These are phyloP conservation scores for Aureobasidium subglaciale DNA, from an alignment of 2,329 filamentous ascomycete genomes.

Conservation along the genomic window DNA sequence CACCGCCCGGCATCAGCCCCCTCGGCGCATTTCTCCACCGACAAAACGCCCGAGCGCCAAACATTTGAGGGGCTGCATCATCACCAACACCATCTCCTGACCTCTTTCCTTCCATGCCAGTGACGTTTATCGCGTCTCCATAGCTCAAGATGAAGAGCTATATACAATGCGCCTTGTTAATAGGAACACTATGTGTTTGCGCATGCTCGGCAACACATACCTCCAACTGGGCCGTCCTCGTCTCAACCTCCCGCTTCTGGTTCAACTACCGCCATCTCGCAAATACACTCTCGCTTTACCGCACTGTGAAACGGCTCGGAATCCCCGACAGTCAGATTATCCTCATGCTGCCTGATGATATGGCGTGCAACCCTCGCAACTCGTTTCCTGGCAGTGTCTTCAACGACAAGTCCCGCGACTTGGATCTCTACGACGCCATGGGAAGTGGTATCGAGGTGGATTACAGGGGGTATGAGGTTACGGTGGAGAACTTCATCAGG, in stretches of 20 bases:
- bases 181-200: conserved; percentile 19
- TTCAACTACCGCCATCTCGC: conserved; percentile 99
- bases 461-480: conserved; percentile 96
- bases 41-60: not conserved
- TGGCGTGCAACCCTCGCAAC: conserved; percentile 98
- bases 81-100: not conserved
- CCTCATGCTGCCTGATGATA: conserved; percentile 98
- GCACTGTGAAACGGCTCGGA: conserved; percentile 93
- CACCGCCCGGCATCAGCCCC: conserved; percentile 1
- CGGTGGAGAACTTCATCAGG: conserved; percentile 96
- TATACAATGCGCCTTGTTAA: not conserved
- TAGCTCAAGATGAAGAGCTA: not conserved
- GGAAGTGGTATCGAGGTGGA: conserved; percentile 73
- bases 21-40: not conserved
- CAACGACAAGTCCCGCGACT: conserved; percentile 91
- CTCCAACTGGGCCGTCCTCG: conserved; percentile 98
- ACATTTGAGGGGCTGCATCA: conserved; percentile 2
- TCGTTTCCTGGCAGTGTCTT: conserved; percentile 97
- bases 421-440: conserved; percentile 87
- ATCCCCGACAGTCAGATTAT: conserved; percentile 99
- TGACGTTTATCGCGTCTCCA: not conserved
- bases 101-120: not conserved
- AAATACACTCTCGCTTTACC: conserved; percentile 94
- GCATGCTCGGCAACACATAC: conserved; percentile 67
- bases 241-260: conserved; percentile 97